Evolutionary conservation across 2,329 filamentous ascomycete species (phyloP).

Genomic region (Aspergillus candidus): DNA sequence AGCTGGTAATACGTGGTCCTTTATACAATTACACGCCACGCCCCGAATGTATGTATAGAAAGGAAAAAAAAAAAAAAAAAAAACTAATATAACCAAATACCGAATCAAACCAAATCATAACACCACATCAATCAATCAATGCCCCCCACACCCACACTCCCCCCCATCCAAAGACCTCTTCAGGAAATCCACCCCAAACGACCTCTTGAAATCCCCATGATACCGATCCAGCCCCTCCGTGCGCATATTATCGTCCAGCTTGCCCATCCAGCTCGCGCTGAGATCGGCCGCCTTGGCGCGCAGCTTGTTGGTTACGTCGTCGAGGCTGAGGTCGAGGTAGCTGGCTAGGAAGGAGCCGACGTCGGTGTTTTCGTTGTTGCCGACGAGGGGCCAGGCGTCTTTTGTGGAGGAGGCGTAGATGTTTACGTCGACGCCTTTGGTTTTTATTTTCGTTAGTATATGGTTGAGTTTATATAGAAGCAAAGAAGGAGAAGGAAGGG

Average conservation of each 20-base stretch:
- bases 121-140: constrained; percentile 8
- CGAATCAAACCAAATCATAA: neutral
- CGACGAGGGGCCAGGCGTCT: constrained; percentile 58
- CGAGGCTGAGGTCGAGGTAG: constrained; percentile 75
- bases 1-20: too few species aligned
- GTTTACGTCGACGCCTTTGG: constrained; percentile 82
- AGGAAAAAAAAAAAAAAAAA: neutral
- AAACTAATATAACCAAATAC: neutral
- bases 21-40: too few species aligned
- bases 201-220: constrained; percentile 38
- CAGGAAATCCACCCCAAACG: constrained; percentile 41
- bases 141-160: constrained; percentile 26
- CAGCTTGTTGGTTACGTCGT: constrained; percentile 70
- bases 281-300: constrained; percentile 23
- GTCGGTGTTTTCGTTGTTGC: constrained; percentile 94
- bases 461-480: neutral
- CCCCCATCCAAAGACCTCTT: constrained; percentile 19
- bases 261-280: constrained; percentile 34
- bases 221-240: constrained; percentile 39
- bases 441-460: constrained; percentile 5
- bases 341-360: constrained; percentile 73
- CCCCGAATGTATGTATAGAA: neutral
- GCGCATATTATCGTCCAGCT: constrained; percentile 31
- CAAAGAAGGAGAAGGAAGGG: neutral
- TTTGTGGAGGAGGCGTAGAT: constrained; percentile 76